Evolutionary conservation across 768 basidiomycete species (phyloP), one percentile per base, ranked within the genome.

Genomic region (Leccinum aurantiacum): DNA sequence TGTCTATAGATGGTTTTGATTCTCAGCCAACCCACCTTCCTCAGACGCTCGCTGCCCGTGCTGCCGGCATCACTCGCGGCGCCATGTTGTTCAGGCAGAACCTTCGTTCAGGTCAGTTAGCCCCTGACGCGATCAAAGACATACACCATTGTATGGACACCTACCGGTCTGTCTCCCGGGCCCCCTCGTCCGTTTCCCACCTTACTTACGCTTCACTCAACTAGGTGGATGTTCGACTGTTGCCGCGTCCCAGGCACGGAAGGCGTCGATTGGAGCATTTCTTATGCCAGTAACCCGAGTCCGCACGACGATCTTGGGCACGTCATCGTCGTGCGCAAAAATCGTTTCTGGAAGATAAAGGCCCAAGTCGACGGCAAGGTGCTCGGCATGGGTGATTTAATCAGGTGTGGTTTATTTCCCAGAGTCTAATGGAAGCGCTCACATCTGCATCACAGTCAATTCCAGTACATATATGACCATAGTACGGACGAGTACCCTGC

Each of bases 201-300:
- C 0, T 48, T 8, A 15, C 49, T 65, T 14, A 68, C 22, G 4
- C 19, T n/a, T 54, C n/a, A 27, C 52, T 1, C 8, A 9, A 35
- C 29, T 56, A 91, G 90, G 53, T 94, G 92, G 92, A 93, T 94
- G 92, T 94, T 94, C 65, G 92, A 94, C 70, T 92, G 91, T 71
- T 91, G 85, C 63, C 89, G 92, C 57, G 78, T 94, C 19, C 92
- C 92, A 3, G 89, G 89, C 1, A 72, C 78, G 10, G 81, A 88
- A 49, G 88, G 89, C 17, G 74, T 85, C 4, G 95, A 98, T 70
- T 91, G 91, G 84, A 85, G 87, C 62, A 75, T 87, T 19, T 84
- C 86, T 15, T 84, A 90, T 63, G 86, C 90, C 0, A 87, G 86
- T 10, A 62, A 53, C 44, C 58, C 65, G 24, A 61, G 59, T 33